These are phyloP conservation scores for Lentinula lateritia DNA, from an alignment of 768 basidiomycete genomes.

Conservation along the genomic window DNA sequence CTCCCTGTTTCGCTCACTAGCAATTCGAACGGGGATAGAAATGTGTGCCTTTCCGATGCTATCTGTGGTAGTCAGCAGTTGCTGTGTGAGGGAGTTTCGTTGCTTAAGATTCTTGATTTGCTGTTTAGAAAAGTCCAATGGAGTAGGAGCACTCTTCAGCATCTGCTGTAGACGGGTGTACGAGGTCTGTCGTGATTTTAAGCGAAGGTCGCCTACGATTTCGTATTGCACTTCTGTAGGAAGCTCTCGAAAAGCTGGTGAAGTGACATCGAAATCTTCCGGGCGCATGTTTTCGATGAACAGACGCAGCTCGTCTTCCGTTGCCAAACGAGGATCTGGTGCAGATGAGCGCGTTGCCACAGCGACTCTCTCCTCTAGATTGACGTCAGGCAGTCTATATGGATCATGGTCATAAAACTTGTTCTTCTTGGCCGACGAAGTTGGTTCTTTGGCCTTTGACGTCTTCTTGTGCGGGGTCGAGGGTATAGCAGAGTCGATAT, in stretches of 20 bases:
- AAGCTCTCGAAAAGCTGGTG: constrained; percentile 84
- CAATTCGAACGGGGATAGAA: constrained; percentile 88
- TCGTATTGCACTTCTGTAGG: constrained; percentile 98
- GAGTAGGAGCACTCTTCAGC: constrained; percentile 71
- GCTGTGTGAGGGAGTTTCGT: constrained; percentile 88
- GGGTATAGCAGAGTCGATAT: constrained; percentile 52
- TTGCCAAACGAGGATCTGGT: constrained; percentile 91
- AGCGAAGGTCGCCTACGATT: constrained; percentile 91
- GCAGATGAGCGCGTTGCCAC: constrained; percentile 53
- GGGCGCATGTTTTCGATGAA: constrained; percentile 98
- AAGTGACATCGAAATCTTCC: constrained; percentile 90
- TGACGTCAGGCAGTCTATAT: constrained; percentile 83
- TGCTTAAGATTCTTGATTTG: constrained; percentile 90
- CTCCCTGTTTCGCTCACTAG: constrained; percentile 90
- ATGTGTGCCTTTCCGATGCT: constrained; percentile 87
- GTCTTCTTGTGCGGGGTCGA: constrained; percentile 46
- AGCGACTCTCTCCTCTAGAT: constrained; percentile 58
- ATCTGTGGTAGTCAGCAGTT: constrained; percentile 87
- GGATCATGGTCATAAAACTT: constrained; percentile 82
- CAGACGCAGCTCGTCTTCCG: constrained; percentile 86
- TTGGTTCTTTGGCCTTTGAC: constrained; percentile 23
- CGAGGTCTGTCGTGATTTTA: constrained; percentile 93
- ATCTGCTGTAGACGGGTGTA: constrained; percentile 89
- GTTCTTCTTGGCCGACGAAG: constrained; percentile 53
- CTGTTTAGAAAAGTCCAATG: constrained; percentile 93